phyloP scores from a whole-genome alignment of 257 asterid genomes.

The Petunia axillaris region DNA sequence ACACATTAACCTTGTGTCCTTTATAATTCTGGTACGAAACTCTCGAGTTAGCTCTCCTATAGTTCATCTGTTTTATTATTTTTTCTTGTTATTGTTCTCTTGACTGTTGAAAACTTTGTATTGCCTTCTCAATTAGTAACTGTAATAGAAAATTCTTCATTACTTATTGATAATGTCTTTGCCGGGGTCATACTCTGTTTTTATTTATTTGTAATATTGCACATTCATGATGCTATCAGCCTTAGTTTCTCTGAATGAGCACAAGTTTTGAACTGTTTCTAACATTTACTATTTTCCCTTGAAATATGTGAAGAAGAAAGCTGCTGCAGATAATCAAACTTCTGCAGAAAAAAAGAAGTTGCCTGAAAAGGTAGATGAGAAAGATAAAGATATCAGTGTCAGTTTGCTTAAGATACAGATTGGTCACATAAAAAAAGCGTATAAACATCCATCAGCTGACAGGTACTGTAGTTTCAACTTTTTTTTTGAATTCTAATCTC shows the following conservation, averaged over 20 bases:
- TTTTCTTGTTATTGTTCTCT: not conserved
- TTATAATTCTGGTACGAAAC: not conserved
- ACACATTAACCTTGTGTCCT: not conserved
- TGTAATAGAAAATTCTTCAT: not conserved
- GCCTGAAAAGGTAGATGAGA: constrained; percentile 57
- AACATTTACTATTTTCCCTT: constrained; percentile 24
- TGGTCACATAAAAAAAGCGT: constrained; percentile 82
- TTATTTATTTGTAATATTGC: constrained; percentile 3
- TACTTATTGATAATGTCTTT: not conserved
- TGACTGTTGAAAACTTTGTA: not conserved
- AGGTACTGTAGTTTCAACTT: constrained; percentile 49
- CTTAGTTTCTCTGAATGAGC: constrained; percentile 6
- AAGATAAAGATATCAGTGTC: constrained; percentile 68
- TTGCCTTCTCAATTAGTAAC: not conserved
- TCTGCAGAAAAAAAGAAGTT: constrained; percentile 62
- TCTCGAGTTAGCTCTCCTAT: constrained; percentile 9
- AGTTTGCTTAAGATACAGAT: constrained; percentile 90
- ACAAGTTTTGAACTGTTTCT: not conserved
- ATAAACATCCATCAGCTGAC: constrained; percentile 97
- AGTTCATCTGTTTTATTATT: not conserved
- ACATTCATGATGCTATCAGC: not conserved
- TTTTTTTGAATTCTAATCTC: not conserved
- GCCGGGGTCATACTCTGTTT: not conserved
- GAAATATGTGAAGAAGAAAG: constrained; percentile 51
- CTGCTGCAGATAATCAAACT: constrained; percentile 50